Base-by-base conservation (phyloP, 208 protist species). In the Phytomonas sp. region DNA sequence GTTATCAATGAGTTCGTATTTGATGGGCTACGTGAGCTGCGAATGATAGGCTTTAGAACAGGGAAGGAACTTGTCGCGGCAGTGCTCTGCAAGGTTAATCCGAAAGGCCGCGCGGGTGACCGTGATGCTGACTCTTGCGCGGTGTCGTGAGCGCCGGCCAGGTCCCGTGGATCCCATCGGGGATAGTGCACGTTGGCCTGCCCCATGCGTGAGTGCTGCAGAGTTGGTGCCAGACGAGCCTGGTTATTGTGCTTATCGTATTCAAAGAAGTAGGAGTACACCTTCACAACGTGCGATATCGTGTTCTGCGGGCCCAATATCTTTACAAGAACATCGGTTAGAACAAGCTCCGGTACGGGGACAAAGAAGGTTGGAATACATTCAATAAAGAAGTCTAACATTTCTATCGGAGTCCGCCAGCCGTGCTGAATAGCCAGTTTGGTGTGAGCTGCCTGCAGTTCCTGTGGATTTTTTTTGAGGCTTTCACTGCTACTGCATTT, bases 351-450 rank as follows among this genome's bases (percentile, higher is more conserved):
- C 23, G 76, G 56, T 4, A 89, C 23, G 4, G 85, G 83, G 23
- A 93, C 78, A 45, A 78, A 87, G 66, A 89, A 84, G 30, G 87
- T 95, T 0, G 89, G 89, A 60, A 95, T 80, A 63, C 86, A 92
- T 73, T 92, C 89, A 30, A 95, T 85, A 29, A 95, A 76, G 26
- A 88, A 78, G 64, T 93, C 77, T n/a, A 93, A 74, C 75, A 94
- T 76, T 72, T 92, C 75, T 31, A 62, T 45, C 1, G 89, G 89
- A 14, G 84, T 84, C 26, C 76, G 77, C 80, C 80, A 83, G 3
- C 87, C 85, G 31, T 80, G 78, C 16, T 81, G 69, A 42, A 76
- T 68, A 4, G 89, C 89, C 70, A 94, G 62, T 6, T 71, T 63
- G 36, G 87, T 90, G 78, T 94, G 89, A 29, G 76, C 67, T 19